Percentiles rank a stretch among this genome's conserved stretches.
These are phyloP conservation scores for Colletotrichum sp. DNA, from an alignment of 2,329 filamentous ascomycete genomes.

Conservation along the genomic window DNA sequence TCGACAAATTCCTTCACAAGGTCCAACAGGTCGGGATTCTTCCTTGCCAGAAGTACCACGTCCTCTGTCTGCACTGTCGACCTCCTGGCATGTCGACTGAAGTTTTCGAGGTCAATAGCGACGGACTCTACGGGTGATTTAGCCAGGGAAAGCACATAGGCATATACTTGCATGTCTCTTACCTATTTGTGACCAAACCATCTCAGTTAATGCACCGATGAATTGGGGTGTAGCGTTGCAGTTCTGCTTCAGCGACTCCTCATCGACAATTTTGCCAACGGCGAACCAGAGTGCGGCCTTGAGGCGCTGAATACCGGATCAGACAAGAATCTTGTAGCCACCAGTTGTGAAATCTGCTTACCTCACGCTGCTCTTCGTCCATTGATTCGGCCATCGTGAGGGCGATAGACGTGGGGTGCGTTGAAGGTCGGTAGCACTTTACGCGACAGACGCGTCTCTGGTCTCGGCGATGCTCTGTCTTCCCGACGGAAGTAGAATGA, in stretches of 20 bases:
- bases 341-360: conserved; percentile 3
- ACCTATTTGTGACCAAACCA: conserved; percentile 90
- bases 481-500: not conserved
- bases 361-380: conserved; percentile 40
- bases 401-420: not conserved
- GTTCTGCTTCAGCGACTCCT: conserved; percentile 74
- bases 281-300: conserved; percentile 87
- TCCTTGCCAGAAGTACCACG: conserved; percentile 83
- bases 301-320: conserved; percentile 62
- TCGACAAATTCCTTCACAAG: conserved; percentile 77
- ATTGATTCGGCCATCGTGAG: conserved; percentile 36
- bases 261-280: conserved; percentile 87
- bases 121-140: conserved; percentile 51
- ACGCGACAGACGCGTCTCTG: conserved; percentile 18
- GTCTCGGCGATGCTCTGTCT: not conserved
- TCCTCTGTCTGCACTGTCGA: conserved; percentile 84
- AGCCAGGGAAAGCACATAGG: not conserved
- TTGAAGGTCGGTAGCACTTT: not conserved
- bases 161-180: conserved; percentile 25
- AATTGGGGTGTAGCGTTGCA: conserved; percentile 92
- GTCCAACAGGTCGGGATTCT: conserved; percentile 83
- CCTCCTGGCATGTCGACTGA: conserved; percentile 78
- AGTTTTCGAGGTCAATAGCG: conserved; percentile 61
- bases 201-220: conserved; percentile 83
- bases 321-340: not conserved